A percentile compares a stretch with the other conserved stretches of the same genome.
These are phyloP conservation scores for Collybiopsis luxurians DNA, from an alignment of 768 basidiomycete genomes.

Conservation along the genomic window DNA sequence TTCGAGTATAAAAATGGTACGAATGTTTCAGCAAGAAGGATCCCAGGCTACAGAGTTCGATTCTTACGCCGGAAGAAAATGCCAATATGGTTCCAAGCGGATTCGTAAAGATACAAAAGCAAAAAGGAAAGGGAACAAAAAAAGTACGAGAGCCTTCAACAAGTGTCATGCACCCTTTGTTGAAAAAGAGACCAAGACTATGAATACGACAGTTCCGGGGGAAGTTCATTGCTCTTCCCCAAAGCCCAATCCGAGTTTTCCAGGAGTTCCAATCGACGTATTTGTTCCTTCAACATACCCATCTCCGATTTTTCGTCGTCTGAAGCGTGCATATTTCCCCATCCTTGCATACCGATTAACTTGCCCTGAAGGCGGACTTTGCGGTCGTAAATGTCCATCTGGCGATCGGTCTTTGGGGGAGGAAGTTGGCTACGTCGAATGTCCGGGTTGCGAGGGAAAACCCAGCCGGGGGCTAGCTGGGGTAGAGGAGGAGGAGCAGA, in stretches of 20 bases:
- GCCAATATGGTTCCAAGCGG: no score
- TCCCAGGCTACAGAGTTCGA: no score
- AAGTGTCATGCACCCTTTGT: no score
- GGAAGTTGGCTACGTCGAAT: not conserved
- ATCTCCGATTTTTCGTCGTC: not conserved
- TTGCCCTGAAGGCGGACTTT: conserved; percentile 2
- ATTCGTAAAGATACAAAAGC: no score
- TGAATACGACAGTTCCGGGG: not conserved
- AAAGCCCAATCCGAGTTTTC: conserved; percentile 7
- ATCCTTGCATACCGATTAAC: conserved; percentile 1
- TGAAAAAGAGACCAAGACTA: no score
- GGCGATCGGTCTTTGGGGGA: conserved; percentile 3
- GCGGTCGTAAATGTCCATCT: conserved; percentile 3
- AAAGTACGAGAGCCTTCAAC: no score
- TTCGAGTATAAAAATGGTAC: no score
- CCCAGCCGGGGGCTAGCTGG: conserved; percentile 5
- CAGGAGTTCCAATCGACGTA: not conserved
- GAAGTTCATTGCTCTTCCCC: conserved; percentile 3
- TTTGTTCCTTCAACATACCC: not conserved
- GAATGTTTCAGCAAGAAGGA: no score
- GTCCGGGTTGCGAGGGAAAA: conserved; percentile 1
- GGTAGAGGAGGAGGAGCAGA: not conserved
- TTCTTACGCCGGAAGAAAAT: no score
- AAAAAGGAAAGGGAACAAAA: not conserved
- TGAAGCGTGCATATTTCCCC: not conserved